Base-by-base conservation (phyloP, 805 yeast genomes). In the Kuraishia ogatae region DNA sequence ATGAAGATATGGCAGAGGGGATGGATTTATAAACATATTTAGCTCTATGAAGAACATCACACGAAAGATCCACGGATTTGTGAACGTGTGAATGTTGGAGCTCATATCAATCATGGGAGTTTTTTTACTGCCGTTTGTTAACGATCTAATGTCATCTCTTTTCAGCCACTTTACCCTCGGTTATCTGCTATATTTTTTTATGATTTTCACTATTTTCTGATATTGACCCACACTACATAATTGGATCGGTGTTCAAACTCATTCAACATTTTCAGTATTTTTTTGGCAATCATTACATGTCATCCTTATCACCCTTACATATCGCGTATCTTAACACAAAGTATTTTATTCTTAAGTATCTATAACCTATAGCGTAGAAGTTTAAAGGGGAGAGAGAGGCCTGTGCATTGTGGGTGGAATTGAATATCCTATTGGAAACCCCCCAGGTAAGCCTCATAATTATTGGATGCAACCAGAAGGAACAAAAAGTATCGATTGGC, bases 1-100 rank as follows among this genome's bases (percentile, higher is more conserved):
- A 60, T 50, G 67, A 62, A 55, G 71, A 68, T 39, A 57, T 68
- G 50, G 69, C 71, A 7, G 75, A 72, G 39, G 70, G 67, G 50
- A 64, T 71, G 61, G 73, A 70, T 55, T 56, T 70, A 50, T 61
- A 56, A 17, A 35, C 43, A 15, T 5, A 13, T 17, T n/a, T 8
- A 35, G 43, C n/a, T 35, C n/a, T 35, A 35, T 11, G 43, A 35
- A 35, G 43, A 8, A 35, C 43, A 35, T 10, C 13, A 35, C 13
- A 35, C 17, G 13, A 35, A 15, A 17, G 13, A 17, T 10, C 43
- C 43, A 10, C 43, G 43, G 17, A 8, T 8, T 35, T 15, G 4
- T 35, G 13, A 7, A 13, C 13, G 17, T 15, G 13, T 10, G 43
- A 26, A 26, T 26, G 29, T 26, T 26, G 29, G 10, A 10, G 29